Evolutionary conservation across 176 grass and related monocot species (phyloP), one percentile per base, ranked within the genome.

Genomic region (Poa annua): DNA sequence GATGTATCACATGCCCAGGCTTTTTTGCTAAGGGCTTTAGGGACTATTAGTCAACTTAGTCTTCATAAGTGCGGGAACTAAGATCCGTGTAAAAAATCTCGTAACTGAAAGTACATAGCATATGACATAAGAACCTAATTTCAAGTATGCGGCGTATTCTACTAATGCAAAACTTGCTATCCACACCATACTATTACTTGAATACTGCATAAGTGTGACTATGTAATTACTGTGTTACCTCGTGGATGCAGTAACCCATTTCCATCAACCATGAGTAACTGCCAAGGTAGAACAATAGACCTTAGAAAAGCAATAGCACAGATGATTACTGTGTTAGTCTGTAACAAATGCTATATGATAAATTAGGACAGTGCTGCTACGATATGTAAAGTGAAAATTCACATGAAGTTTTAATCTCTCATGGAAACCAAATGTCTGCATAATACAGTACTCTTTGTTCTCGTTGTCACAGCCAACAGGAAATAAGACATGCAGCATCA

Each of bases 261-360:
- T 84, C 96, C 96, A 87, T 98, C 96, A 84, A 93, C 91, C 90
- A 98, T 98, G 80, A 98, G 71, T 78, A 98, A 84, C 92, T 98
- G 82, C 51, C 25, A 88, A 85, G 26, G 47, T 3, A 86, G 56
- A 78, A 83, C 7, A 9, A 50, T 49, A 66, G n/a, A 59, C 20
- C 66, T 78, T 85, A 77, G 77, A 84, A 66, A 85, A 85, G 22
- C 6, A 71, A 11, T 0, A 19, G 63, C 21, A 51, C 1, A 72
- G 14, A 77, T 48, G 20, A 36, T 29, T 78, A 53, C 64, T 21
- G 22, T n/a, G n/a, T 32, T 15, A 32, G 12, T 63, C 24, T 63
- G 15, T 61, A 75, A 38, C 38, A 48, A 47, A 66, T 75, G 5
- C 35, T 48, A 38, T 29, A 36, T 61, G 70, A 55, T 39, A 10